These are phyloP conservation scores for Dichomitus squalens DNA, from an alignment of 1,284 basidiomycete species.

Conservation along the genomic window DNA sequence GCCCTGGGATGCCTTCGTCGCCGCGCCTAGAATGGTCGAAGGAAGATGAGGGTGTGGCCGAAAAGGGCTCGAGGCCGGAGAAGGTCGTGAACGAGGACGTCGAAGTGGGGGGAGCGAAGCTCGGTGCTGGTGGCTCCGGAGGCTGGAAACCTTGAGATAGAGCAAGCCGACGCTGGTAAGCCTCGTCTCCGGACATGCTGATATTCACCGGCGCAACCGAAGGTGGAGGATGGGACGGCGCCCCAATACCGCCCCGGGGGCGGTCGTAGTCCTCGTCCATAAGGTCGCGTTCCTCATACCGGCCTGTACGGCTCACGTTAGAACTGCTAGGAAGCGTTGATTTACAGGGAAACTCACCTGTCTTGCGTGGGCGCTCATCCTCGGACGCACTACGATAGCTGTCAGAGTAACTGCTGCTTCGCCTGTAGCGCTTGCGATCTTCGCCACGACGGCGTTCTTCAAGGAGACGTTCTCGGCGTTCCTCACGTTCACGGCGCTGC, in stretches of 20 bases:
- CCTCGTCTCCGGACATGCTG: constrained; percentile 57
- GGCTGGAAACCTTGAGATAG: constrained; percentile 41
- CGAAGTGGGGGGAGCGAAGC: constrained; percentile 7
- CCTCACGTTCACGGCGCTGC: constrained; percentile 73
- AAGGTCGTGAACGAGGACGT: constrained; percentile 22
- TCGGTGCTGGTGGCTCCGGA: constrained; percentile 10
- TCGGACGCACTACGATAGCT: constrained; percentile 66
- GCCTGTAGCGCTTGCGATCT: constrained; percentile 59
- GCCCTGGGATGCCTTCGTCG: constrained; percentile 36
- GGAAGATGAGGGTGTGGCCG: constrained; percentile 7
- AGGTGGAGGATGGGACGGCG: constrained; percentile 29
- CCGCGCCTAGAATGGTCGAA: constrained; percentile 27
- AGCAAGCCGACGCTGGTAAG: constrained; percentile 57
- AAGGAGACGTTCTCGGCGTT: constrained; percentile 58
- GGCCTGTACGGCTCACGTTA: constrained; percentile 42
- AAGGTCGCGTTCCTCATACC: constrained; percentile 59
- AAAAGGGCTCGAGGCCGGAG: constrained; percentile 1
- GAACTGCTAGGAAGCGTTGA: not conserved
- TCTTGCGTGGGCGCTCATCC: constrained; percentile 70
- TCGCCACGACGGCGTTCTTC: constrained; percentile 58
- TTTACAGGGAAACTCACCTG: constrained; percentile 49
- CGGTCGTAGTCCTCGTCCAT: constrained; percentile 50
- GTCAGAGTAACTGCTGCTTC: constrained; percentile 66
- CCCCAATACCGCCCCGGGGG: constrained; percentile 34
- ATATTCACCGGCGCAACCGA: constrained; percentile 30